Evolutionary conservation across 192 early-diverging fungal species (phyloP), one percentile per base, ranked within the genome.

Genomic region (Backusella liffmaniae): DNA sequence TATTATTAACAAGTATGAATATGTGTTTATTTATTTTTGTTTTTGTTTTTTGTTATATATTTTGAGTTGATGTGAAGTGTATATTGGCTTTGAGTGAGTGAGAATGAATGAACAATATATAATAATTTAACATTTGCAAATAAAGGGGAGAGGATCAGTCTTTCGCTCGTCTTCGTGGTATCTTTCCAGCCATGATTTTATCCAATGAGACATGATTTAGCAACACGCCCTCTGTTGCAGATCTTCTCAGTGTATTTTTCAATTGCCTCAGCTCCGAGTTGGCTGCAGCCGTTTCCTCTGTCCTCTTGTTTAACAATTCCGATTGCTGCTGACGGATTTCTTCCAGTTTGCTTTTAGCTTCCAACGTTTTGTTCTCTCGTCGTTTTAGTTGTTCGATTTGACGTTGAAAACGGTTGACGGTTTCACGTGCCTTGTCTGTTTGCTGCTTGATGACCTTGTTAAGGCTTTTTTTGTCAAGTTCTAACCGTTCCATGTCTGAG

Each of bases 401-500:
- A 41, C 80, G 84, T 73, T 88, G 82, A 34, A 77, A 80, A 41
- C 76, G 75, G 16, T 81, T 84, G 41, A 86, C 83, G 73, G 86
- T 76, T 37, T 90, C 88, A 71, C 91, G 84, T 67, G 84, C 82
- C 13, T 81, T 78, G 36, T 90, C 84, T 0, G 86, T 77, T 70
- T 92, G 90, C 53, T 85, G 85, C 66, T 89, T 88, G 70, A 93
- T 89, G 18, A 88, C 82, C 73, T 89, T 91, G 65, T 91, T 73
- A 82, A 94, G 87, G 26, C 87, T 82, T 36, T 90, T 77, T 72
- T 94, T 94, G 76, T 95, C 93, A 16, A 84, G 76, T 80, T 92
- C 91, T 53, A 93, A 80, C 15, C 82, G 77, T 56, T 91, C 87
- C 53, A 95, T 89, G 10, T 88, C 90, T 5, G 80, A 76, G 46